Percentiles rank a stretch among this genome's conserved stretches.
Evolutionary conservation across 306 rosid species (phyloP).

Genomic region (Argentina anserina): DNA sequence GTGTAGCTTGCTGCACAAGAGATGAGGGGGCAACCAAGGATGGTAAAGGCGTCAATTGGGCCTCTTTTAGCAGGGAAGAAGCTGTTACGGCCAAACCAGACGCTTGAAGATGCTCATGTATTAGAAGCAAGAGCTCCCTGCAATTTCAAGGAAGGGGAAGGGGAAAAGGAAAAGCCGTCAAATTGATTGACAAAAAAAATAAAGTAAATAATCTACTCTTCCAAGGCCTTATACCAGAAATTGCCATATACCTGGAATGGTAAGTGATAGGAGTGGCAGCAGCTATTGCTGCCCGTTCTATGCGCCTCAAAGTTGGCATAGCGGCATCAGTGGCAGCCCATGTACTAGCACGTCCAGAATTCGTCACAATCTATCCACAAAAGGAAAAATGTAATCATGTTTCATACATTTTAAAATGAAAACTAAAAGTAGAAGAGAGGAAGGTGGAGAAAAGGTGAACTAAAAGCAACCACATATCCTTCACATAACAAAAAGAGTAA

Average conservation of each 20-base stretch:
- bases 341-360: constrained; percentile 96
- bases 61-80: constrained; percentile 71
- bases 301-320: constrained; percentile 96
- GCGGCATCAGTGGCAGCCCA: constrained; percentile 98
- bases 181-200: constrained; percentile 12
- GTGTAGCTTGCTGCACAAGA: constrained; percentile 59
- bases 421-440: background rate
- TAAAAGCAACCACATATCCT: background rate
- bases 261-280: constrained; percentile 99
- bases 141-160: constrained; percentile 21
- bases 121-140: constrained; percentile 90
- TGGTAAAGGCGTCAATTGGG: constrained; percentile 86
- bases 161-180: background rate
- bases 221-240: constrained; percentile 12
- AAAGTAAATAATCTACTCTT: background rate
- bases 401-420: background rate
- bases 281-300: constrained; percentile 98
- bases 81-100: constrained; percentile 80
- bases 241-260: constrained; percentile 65
- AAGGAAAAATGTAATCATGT: background rate
- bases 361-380: constrained; percentile 75
- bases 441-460: background rate
- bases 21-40: constrained; percentile 71
- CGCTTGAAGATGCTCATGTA: constrained; percentile 96
- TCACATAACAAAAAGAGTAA: background rate